Evolutionary conservation across 352 stramenopile genomes (phyloP).

Genomic region (Phytophthora macrochlamydospora): DNA sequence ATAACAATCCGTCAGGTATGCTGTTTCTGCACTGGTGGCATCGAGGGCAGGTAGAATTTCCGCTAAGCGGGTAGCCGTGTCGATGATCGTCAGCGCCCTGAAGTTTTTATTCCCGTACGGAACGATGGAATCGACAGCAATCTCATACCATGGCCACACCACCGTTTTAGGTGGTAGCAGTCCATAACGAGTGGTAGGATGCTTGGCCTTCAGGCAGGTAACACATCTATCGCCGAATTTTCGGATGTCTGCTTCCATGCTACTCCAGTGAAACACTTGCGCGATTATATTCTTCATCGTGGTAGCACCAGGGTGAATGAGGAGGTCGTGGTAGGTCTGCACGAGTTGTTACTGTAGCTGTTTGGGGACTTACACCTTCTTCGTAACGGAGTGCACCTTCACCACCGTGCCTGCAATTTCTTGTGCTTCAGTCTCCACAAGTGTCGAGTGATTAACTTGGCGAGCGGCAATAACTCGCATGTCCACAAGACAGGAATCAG

Average conservation of each 20-base stretch:
- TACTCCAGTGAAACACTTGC: conserved; percentile 4
- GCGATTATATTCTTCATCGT: conserved; percentile 3
- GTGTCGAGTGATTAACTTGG: no score
- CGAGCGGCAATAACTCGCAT: no score
- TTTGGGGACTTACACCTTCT: background rate
- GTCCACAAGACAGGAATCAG: no score
- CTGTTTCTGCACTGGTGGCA: background rate
- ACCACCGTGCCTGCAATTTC: background rate
- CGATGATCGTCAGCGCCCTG: conserved; percentile 1
- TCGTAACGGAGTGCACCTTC: background rate
- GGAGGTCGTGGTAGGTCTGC: conserved; percentile 5
- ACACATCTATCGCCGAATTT: background rate
- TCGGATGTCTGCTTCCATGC: background rate
- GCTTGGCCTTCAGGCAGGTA: background rate
- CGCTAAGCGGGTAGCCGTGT: conserved; percentile 5
- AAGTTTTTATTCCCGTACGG: conserved; percentile 1
- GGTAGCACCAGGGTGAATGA: conserved; percentile 6
- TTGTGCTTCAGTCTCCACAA: background rate
- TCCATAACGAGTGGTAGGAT: background rate
- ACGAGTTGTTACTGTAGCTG: background rate
- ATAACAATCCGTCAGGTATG: background rate
- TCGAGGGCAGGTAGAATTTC: background rate
- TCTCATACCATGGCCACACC: conserved; percentile 3
- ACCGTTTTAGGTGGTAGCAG: background rate
- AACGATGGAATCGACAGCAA: background rate